These are phyloP conservation scores for Nepenthes gracilis DNA, from an alignment of 148 eudicot genomes.

Conservation along the genomic window DNA sequence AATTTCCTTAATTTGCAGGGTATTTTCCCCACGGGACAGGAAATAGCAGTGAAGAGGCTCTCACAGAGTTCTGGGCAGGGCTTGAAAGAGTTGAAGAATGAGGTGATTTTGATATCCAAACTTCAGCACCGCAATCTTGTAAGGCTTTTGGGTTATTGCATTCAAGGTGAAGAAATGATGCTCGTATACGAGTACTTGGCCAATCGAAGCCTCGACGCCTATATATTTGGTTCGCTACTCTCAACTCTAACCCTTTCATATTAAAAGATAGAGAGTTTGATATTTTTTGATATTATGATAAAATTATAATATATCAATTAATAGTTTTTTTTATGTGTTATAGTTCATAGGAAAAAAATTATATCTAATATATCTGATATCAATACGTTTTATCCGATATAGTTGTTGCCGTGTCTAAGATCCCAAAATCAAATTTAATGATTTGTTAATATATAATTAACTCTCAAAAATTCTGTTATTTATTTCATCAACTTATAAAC, in stretches of 20 bases:
- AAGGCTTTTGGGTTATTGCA: constrained; percentile 31
- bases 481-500: too few species aligned
- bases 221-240: constrained; percentile 19
- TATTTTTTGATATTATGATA: too few species aligned
- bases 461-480: too few species aligned
- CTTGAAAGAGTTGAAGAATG: constrained; percentile 27
- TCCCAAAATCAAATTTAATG: too few species aligned
- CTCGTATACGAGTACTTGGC: constrained; percentile 38
- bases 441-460: too few species aligned
- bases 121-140: constrained; percentile 44
- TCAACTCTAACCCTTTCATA: background rate
- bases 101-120: constrained; percentile 30
- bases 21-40: constrained; percentile 14
- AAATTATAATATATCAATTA: too few species aligned
- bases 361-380: too few species aligned
- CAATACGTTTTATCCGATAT: too few species aligned
- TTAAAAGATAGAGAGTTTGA: too few species aligned
- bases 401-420: too few species aligned
- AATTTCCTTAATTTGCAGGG: constrained; percentile 14
- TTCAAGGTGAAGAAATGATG: constrained; percentile 23
- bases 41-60: constrained; percentile 30
- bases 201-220: constrained; percentile 29
- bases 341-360: too few species aligned
- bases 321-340: too few species aligned
- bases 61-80: constrained; percentile 29